These are phyloP conservation scores for Monotropa hypopitys DNA, from an alignment of 179 eudicot genomes.

Conservation along the genomic window DNA sequence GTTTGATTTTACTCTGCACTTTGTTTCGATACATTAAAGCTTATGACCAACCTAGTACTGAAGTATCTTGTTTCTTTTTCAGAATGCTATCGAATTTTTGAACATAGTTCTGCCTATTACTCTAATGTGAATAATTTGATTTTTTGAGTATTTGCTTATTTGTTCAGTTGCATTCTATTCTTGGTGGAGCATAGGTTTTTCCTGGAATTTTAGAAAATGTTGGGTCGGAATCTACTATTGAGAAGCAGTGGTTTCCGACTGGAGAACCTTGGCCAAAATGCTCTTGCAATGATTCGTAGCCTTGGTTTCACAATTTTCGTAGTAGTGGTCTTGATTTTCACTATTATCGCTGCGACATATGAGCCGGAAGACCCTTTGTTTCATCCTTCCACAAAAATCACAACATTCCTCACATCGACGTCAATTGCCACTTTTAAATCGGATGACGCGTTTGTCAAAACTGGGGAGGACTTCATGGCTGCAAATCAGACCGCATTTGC, in stretches of 20 bases:
- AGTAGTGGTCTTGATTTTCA: conserved; percentile 64
- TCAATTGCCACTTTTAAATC: conserved; percentile 66
- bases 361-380: conserved; percentile 80
- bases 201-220: conserved; percentile 25
- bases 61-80: neutral
- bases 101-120: neutral
- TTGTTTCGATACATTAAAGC: neutral
- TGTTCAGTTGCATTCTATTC: neutral
- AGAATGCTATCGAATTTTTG: neutral
- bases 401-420: conserved; percentile 56
- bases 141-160: neutral
- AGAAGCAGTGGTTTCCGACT: conserved; percentile 53
- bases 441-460: conserved; percentile 50
- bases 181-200: neutral
- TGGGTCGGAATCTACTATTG: conserved; percentile 44
- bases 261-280: conserved; percentile 79
- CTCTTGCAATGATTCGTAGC: conserved; percentile 59
- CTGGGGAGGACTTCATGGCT: conserved; percentile 89
- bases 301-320: conserved; percentile 72
- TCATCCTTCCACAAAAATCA: conserved; percentile 71
- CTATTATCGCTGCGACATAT: conserved; percentile 75
- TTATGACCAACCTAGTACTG: neutral
- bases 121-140: neutral
- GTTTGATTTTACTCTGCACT: neutral
- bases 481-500: conserved; percentile 54